Evolutionary conservation across 140 eudicot species (phyloP).

Genomic region (Stevia rebaudiana): DNA sequence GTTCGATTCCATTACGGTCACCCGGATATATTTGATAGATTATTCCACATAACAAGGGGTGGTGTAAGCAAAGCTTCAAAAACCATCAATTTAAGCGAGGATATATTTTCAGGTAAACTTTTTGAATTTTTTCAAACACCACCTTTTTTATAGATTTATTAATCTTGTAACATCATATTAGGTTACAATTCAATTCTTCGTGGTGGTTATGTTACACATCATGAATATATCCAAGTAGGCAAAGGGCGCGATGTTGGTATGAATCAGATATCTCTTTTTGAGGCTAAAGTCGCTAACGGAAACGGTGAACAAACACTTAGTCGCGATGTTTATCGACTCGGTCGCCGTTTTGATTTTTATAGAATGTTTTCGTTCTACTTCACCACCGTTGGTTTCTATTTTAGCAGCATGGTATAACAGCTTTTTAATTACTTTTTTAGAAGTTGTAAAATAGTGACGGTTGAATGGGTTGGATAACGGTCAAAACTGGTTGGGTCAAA

Average conservation of each 20-base stretch:
- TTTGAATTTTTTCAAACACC: not conserved
- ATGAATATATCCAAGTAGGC: conserved; percentile 96
- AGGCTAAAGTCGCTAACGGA: conserved; percentile 98
- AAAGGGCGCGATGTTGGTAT: conserved; percentile 98
- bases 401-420: conserved; percentile 88
- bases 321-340: conserved; percentile 94
- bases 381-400: conserved; percentile 97
- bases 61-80: conserved; percentile 96
- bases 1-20: conserved; percentile 98
- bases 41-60: conserved; percentile 93
- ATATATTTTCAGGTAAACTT: conserved; percentile 74
- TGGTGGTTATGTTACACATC: conserved; percentile 93
- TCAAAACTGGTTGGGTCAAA: not conserved
- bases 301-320: conserved; percentile 99
- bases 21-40: conserved; percentile 93
- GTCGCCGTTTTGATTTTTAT: conserved; percentile 93
- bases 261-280: conserved; percentile 94
- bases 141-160: not conserved
- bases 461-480: not conserved
- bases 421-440: conserved; percentile 1
- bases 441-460: not conserved
- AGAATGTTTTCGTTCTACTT: conserved; percentile 95
- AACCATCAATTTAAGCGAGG: conserved; percentile 88
- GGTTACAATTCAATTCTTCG: conserved; percentile 93
- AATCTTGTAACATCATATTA: conserved; percentile 25